Evolutionary conservation across 2,329 filamentous ascomycete genomes (phyloP).

Genomic region (Knoxdaviesia capensis): DNA sequence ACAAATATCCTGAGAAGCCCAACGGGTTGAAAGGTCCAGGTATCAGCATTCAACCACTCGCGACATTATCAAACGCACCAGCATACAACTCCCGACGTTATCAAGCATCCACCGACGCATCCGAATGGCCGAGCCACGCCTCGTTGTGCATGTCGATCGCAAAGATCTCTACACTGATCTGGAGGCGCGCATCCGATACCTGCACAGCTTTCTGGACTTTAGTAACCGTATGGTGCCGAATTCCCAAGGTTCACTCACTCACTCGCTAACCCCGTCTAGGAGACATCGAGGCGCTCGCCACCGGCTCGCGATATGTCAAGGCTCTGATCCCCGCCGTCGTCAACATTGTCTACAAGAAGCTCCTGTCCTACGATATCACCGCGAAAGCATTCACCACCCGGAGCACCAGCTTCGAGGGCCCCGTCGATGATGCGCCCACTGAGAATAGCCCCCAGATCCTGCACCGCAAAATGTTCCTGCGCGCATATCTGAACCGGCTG

Average conservation of each 20-base stretch:
- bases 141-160: slow-evolving; percentile 43
- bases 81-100: no score
- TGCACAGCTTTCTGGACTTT: slow-evolving; percentile 61
- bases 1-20: no score
- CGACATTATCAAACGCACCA: no score
- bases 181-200: slow-evolving; percentile 48
- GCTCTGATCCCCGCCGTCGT: slow-evolving; percentile 68
- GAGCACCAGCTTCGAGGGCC: slow-evolving; percentile 43
- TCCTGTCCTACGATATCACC: slow-evolving; percentile 65
- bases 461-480: slow-evolving; percentile 57
- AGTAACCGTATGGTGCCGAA: slow-evolving; percentile 35
- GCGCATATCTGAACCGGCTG: slow-evolving; percentile 56
- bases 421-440: slow-evolving; percentile 38
- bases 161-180: slow-evolving; percentile 53
- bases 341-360: slow-evolving; percentile 69
- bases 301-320: slow-evolving; percentile 58
- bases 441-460: slow-evolving; percentile 58
- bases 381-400: slow-evolving; percentile 52
- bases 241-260: not conserved
- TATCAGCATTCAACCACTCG: no score
- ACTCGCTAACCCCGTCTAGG: slow-evolving; percentile 13
- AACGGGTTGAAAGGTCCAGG: no score
- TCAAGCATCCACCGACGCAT: not conserved
- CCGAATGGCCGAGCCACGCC: slow-evolving; percentile 11
- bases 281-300: slow-evolving; percentile 50